A percentile compares a stretch with the other conserved stretches of the same genome.
These are phyloP conservation scores for Colletotrichum gigasporum DNA, from an alignment of 2,329 filamentous ascomycete genomes.

Conservation along the genomic window DNA sequence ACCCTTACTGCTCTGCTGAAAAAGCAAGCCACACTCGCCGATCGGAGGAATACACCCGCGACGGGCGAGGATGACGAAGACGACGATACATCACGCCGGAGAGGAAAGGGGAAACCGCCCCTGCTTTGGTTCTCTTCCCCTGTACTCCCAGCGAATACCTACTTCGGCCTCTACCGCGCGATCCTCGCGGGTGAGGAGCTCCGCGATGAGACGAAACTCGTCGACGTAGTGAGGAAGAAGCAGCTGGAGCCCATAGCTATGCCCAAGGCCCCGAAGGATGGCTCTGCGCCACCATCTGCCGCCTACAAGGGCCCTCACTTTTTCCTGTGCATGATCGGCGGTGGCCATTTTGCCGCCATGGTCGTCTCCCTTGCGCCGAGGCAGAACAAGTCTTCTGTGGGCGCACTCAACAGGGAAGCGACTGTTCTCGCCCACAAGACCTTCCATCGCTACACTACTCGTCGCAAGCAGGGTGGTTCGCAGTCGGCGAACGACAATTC, in stretches of 20 bases:
- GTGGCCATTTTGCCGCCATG: conserved; percentile 98
- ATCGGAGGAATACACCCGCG: conserved; percentile 49
- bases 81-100: conserved; percentile 51
- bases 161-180: conserved; percentile 85
- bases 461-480: conserved; percentile 93
- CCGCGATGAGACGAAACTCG: conserved; percentile 67
- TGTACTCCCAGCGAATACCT: conserved; percentile 78
- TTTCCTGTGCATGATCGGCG: conserved; percentile 98
- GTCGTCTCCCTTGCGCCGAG: conserved; percentile 88
- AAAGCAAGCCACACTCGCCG: conserved; percentile 80
- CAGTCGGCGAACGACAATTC: conserved; percentile 94
- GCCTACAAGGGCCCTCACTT: conserved; percentile 81
- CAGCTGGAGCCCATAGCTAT: conserved; percentile 74
- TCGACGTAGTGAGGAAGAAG: conserved; percentile 77
- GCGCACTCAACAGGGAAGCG: conserved; percentile 83
- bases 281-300: conserved; percentile 55
- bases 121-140: conserved; percentile 88
- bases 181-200: conserved; percentile 81
- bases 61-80: conserved; percentile 60
- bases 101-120: conserved; percentile 63
- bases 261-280: conserved; percentile 66
- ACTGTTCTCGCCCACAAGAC: conserved; percentile 95
- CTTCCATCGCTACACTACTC: conserved; percentile 95
- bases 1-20: conserved; percentile 81
- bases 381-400: conserved; percentile 72